These are phyloP conservation scores for Jacaranda mimosifolia DNA, from an alignment of 257 asterid genomes.

Conservation along the genomic window DNA sequence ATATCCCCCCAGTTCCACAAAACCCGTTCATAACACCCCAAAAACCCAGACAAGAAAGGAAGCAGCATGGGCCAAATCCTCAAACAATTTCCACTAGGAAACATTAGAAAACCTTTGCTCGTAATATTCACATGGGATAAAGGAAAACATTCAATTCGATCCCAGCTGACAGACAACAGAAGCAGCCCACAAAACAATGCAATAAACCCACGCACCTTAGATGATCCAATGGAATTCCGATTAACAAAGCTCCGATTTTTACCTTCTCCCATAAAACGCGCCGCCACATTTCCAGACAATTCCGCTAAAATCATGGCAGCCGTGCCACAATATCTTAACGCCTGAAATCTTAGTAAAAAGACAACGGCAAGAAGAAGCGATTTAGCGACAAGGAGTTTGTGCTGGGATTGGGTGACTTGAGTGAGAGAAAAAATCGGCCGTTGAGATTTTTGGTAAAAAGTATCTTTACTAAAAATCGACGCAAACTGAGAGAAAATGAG, in stretches of 20 bases:
- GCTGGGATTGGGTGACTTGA: slow-evolving; percentile 56
- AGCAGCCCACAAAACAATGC: slow-evolving; percentile 65
- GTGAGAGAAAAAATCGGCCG: slow-evolving; percentile 56
- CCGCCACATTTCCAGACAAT: slow-evolving; percentile 77
- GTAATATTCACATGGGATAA: slow-evolving; percentile 66
- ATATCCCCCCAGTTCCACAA: slow-evolving; percentile 66
- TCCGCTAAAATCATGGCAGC: slow-evolving; percentile 96
- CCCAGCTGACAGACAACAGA: slow-evolving; percentile 90
- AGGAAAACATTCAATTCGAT: slow-evolving; percentile 90
- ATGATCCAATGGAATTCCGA: slow-evolving; percentile 46
- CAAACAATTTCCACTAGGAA: slow-evolving; percentile 74
- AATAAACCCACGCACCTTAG: slow-evolving; percentile 73
- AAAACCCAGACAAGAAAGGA: slow-evolving; percentile 83
- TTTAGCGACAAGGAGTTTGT: slow-evolving; percentile 59
- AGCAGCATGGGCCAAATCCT: slow-evolving; percentile 92
- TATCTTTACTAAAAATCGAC: slow-evolving; percentile 37
- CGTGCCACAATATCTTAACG: slow-evolving; percentile 84
- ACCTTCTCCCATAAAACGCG: slow-evolving; percentile 66
- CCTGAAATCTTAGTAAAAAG: slow-evolving; percentile 83
- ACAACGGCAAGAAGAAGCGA: slow-evolving; percentile 72
- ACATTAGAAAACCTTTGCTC: slow-evolving; percentile 50
- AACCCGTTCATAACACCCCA: slow-evolving; percentile 76
- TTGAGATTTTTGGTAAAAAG: slow-evolving; percentile 43
- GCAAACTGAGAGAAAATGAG: slow-evolving; percentile 58
- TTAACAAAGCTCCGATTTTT: slow-evolving; percentile 48